These are phyloP conservation scores for Hirsutella minnesotensis DNA, from an alignment of 2,329 filamentous ascomycete species.

Conservation along the genomic window DNA sequence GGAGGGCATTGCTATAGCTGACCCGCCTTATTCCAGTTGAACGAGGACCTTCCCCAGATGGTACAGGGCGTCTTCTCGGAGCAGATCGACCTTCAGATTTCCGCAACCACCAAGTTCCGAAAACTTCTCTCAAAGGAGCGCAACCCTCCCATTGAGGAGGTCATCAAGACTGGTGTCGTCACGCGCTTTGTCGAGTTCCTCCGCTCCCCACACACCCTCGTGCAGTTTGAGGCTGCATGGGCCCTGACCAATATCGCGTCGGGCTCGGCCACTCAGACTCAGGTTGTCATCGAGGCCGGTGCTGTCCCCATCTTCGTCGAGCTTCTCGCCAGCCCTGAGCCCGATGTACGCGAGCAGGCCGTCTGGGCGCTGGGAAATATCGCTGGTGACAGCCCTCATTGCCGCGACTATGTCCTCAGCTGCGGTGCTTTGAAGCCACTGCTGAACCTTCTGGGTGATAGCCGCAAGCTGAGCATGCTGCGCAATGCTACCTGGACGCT, in stretches of 20 bases:
- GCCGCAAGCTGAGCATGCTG: slow-evolving; percentile 98
- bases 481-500: slow-evolving; percentile 97
- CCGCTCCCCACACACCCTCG: slow-evolving; percentile 90
- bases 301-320: slow-evolving; percentile 98
- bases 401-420: slow-evolving; percentile 90
- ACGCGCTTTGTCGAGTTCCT: slow-evolving; percentile 97
- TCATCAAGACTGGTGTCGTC: slow-evolving; percentile 98
- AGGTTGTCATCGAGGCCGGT: slow-evolving; percentile 96
- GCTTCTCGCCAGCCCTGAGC: slow-evolving; percentile 87
- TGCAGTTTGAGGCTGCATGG: slow-evolving; percentile 99
- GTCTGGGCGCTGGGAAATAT: slow-evolving; percentile 99
- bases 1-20: not conserved
- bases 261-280: slow-evolving; percentile 91
- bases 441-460: slow-evolving; percentile 82
- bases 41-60: slow-evolving; percentile 97
- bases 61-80: slow-evolving; percentile 96
- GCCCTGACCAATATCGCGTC: slow-evolving; percentile 98
- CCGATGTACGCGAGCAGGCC: slow-evolving; percentile 94
- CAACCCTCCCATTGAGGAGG: slow-evolving; percentile 96
- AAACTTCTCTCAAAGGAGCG: slow-evolving; percentile 98
- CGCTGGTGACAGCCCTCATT: slow-evolving; percentile 93
- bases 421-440: slow-evolving; percentile 86
- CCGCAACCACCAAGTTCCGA: slow-evolving; percentile 95
- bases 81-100: slow-evolving; percentile 94
- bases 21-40: slow-evolving; percentile 51